These are phyloP conservation scores for Alternaria incomplexa DNA, from an alignment of 2,329 filamentous ascomycete genomes.

Conservation along the genomic window DNA sequence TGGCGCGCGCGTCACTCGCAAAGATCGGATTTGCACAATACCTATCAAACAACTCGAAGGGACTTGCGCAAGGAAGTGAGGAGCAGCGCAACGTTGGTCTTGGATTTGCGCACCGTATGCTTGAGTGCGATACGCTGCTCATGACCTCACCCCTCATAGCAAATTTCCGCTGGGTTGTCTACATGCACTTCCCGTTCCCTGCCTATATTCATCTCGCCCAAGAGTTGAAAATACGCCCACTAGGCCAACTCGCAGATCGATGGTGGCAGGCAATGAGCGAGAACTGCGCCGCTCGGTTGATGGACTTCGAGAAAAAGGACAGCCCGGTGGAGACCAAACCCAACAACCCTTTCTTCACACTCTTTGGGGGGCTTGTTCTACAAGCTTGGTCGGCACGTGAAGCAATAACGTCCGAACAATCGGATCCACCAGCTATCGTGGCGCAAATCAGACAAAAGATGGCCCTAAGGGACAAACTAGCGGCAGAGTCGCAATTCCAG, in stretches of 20 bases:
- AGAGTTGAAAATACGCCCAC: constrained; percentile 50
- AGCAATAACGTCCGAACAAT: constrained; percentile 3
- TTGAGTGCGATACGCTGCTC: constrained; percentile 57
- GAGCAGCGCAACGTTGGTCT: constrained; percentile 35
- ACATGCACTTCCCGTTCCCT: constrained; percentile 57
- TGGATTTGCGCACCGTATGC: constrained; percentile 47
- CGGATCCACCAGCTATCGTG: constrained; percentile 13
- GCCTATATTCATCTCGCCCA: constrained; percentile 57
- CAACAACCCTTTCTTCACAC: constrained; percentile 34
- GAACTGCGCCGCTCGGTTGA: constrained; percentile 52
- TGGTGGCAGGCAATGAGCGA: constrained; percentile 56
- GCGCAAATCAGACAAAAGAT: constrained; percentile 5
- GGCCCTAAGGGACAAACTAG: not conserved
- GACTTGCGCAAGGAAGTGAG: constrained; percentile 19
- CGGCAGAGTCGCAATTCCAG: not conserved
- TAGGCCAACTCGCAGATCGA: constrained; percentile 36
- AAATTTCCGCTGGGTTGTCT: constrained; percentile 52
- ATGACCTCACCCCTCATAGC: constrained; percentile 51
- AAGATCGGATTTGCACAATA: constrained; percentile 59
- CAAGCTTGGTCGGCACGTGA: constrained; percentile 52
- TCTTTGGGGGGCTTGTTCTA: constrained; percentile 64
- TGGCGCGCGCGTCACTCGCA: constrained; percentile 53
- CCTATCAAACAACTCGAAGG: constrained; percentile 43
- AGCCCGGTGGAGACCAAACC: constrained; percentile 19
- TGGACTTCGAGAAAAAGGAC: constrained; percentile 15